A percentile compares a stretch with the other conserved stretches of the same genome.
These are phyloP conservation scores for Lagenaria siceraria DNA, from an alignment of 306 rosid genomes.

Conservation along the genomic window DNA sequence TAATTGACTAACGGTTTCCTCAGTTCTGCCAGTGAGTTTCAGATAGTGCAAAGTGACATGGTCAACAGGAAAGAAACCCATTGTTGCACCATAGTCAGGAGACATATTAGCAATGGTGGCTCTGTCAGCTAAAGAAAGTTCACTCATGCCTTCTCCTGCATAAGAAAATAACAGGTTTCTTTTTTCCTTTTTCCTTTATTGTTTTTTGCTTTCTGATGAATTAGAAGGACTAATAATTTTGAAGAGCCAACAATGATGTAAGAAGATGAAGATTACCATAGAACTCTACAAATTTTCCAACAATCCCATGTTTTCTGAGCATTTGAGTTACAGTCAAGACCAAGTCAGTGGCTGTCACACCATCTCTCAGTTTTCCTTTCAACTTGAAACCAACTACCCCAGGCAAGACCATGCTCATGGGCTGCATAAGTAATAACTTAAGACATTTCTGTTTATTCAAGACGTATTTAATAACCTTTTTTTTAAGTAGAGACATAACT, in stretches of 20 bases:
- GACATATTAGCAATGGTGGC: conserved; percentile 91
- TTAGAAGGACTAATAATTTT: neutral
- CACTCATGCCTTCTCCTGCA: conserved; percentile 85
- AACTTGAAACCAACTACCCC: conserved; percentile 87
- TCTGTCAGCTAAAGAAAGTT: conserved; percentile 73
- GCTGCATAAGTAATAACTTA: conserved; percentile 30
- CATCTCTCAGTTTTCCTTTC: conserved; percentile 57
- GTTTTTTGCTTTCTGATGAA: neutral
- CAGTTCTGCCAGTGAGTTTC: conserved; percentile 74
- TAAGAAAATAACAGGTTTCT: conserved; percentile 7
- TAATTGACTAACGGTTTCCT: conserved; percentile 46
- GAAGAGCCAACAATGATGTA: neutral
- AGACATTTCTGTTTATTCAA: neutral
- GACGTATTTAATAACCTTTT: neutral
- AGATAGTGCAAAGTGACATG: conserved; percentile 78
- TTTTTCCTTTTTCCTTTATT: neutral
- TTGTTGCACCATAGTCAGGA: conserved; percentile 91
- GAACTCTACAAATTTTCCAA: conserved; percentile 88
- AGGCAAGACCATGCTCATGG: conserved; percentile 96
- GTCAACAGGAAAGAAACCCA: conserved; percentile 95
- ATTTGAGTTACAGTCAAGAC: conserved; percentile 86
- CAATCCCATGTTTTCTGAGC: conserved; percentile 84
- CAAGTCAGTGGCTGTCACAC: conserved; percentile 90
- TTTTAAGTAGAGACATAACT: neutral
- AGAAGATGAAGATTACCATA: conserved; percentile 38